Conservation (phyloP, 192 early-diverging fungal species). For the Kickxella alabastrina region DNA sequence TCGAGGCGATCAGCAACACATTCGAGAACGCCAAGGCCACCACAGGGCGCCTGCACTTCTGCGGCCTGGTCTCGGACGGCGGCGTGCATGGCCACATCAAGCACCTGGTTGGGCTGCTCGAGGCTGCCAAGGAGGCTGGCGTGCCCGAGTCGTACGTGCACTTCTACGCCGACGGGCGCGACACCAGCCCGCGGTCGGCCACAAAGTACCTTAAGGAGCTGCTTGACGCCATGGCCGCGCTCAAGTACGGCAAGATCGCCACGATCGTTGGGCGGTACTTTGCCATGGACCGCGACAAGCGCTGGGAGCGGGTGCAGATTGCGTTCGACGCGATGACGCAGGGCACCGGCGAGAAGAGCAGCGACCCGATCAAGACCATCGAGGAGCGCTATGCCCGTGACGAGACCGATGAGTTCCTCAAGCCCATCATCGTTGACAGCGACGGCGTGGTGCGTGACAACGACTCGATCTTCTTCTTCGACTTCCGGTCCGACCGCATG, state of each 20-base stretch:
- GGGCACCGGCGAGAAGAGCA: conserved; percentile 72
- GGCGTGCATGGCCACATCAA: conserved; percentile 97
- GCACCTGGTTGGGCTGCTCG: conserved; percentile 80
- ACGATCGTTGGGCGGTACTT: conserved; percentile 97
- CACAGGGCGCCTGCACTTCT: conserved; percentile 82
- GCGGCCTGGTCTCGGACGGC: conserved; percentile 96
- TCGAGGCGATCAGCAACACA: conserved; percentile 69
- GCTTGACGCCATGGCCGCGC: conserved; percentile 51
- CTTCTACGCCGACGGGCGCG: conserved; percentile 97
- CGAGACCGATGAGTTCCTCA: conserved; percentile 99
- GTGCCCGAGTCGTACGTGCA: conserved; percentile 88
- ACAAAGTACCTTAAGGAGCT: conserved; percentile 76
- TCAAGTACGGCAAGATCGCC: conserved; percentile 82
- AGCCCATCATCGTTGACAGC: conserved; percentile 88
- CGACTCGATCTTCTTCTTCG: conserved; percentile 96
- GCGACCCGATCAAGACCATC: conserved; percentile 61
- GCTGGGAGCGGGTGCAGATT: conserved; percentile 96
- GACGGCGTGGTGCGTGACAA: conserved; percentile 78
- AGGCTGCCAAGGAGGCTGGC: conserved; percentile 77
- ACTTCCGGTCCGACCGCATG: conserved; percentile 98
- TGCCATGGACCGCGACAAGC: conserved; percentile 99
- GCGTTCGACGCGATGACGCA: conserved; percentile 88
- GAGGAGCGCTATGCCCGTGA: conserved; percentile 81
- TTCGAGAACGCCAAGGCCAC: conserved; percentile 82
- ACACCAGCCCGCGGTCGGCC: conserved; percentile 88